These are phyloP conservation scores for Choiromyces venosus DNA, from an alignment of 495 filamentous ascomycete genomes.

Conservation along the genomic window DNA sequence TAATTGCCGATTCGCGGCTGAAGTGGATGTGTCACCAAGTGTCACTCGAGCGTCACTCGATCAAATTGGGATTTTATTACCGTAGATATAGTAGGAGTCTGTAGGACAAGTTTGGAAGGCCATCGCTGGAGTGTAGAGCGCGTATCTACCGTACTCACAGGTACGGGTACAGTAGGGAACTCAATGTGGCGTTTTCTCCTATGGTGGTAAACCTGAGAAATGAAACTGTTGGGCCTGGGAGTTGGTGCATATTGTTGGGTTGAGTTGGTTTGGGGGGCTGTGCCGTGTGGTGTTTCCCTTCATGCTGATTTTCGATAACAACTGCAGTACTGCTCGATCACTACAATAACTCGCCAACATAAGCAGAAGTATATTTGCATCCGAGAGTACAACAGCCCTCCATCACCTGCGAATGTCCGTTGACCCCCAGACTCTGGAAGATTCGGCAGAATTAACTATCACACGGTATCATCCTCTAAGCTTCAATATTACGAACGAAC, in stretches of 20 bases:
- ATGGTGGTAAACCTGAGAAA: not conserved
- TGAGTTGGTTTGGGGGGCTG: not conserved
- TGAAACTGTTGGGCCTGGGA: not conserved
- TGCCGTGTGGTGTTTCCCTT: not conserved
- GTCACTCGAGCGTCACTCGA: not conserved
- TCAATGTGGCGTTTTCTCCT: not conserved
- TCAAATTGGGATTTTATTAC: not conserved
- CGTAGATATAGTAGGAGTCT: too few relatives aligned
- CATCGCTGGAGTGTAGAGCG: not conserved
- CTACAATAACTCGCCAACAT: not conserved
- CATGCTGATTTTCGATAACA: not conserved
- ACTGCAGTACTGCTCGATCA: not conserved
- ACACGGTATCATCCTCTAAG: not conserved
- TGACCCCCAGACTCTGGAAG: not conserved
- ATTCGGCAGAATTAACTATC: not conserved
- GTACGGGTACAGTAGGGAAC: not conserved
- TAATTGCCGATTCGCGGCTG: not conserved
- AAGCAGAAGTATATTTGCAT: not conserved
- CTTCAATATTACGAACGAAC: not conserved
- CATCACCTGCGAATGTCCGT: not conserved
- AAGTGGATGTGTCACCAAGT: not conserved
- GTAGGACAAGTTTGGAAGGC: not conserved
- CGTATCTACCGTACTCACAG: not conserved
- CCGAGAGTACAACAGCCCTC: not conserved
- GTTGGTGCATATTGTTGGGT: not conserved